phyloP scores from a whole-genome alignment of 495 filamentous ascomycete genomes.

The Xylaria bambusicola region DNA sequence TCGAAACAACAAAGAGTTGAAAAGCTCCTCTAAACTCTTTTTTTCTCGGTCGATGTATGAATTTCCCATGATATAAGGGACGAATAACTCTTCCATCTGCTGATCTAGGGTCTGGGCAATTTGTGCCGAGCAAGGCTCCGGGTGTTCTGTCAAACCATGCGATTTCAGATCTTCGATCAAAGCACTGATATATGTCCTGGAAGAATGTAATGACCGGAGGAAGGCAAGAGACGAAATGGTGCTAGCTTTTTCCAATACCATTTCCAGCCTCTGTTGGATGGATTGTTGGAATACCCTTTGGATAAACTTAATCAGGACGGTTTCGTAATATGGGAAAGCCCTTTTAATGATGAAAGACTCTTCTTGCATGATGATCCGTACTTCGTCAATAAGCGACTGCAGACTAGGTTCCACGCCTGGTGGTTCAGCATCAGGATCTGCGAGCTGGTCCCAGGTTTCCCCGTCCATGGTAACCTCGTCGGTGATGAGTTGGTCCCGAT shows the following conservation, averaged over 20 bases:
- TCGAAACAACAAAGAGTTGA: conserved; percentile 90
- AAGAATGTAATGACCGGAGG: conserved; percentile 85
- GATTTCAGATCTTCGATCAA: conserved; percentile 91
- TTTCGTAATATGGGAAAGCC: conserved; percentile 94
- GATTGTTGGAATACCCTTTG: conserved; percentile 98
- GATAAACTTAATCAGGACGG: conserved; percentile 86
- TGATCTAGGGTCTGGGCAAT: conserved; percentile 87
- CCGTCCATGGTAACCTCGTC: conserved; percentile 83
- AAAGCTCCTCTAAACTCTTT: conserved; percentile 85
- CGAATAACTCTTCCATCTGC: conserved; percentile 93
- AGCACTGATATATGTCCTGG: conserved; percentile 78
- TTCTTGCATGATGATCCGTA: conserved; percentile 93
- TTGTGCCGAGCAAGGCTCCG: conserved; percentile 84
- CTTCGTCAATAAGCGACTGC: conserved; percentile 88
- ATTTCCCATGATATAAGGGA: conserved; percentile 90
- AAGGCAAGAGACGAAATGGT: conserved; percentile 90
- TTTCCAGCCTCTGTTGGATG: conserved; percentile 91
- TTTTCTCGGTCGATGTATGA: conserved; percentile 96
- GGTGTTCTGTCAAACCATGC: conserved; percentile 93
- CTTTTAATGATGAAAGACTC: conserved; percentile 94
- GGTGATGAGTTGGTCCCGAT: conserved; percentile 82
- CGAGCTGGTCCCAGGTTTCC: conserved; percentile 85
- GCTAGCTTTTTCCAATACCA: conserved; percentile 93
- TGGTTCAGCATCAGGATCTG: conserved; percentile 90
- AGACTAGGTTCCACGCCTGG: conserved; percentile 90